Base-by-base conservation (phyloP, 1,139 yeast genomes). In the Barnettozyma hawaiiensis region DNA sequence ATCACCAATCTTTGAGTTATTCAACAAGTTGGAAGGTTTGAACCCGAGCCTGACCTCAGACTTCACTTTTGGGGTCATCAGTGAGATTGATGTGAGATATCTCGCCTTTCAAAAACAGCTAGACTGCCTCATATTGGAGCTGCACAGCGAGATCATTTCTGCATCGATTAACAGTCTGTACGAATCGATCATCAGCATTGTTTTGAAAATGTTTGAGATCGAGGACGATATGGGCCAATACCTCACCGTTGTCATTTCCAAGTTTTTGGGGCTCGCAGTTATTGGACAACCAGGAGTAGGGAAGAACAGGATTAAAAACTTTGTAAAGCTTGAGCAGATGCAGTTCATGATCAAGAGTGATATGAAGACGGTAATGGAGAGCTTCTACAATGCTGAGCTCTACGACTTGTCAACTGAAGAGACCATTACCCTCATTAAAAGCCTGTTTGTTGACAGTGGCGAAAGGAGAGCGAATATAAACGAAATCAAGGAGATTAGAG, bases 361-460 rank as follows among this genome's bases (percentile, higher is more conserved):
- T 53, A 65, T 89, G 59, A 78, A 72, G 28, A 83, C 79, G 35
- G 87, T 89, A 39, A 73, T 82, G 71, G 83, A 76, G 24, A 60
- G 77, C 55, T 84, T 82, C 54, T 82, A 81, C 55, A 78, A 78
- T 47, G 94, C 90, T 14, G 83, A 80, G 43, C 76, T 86, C 47
- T 85, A 72, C 48, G 89, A 87, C 53, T 73, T 85, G 46, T 66
- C 75, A 8, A 78, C 94, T 0, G 66, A 70, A 2, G 97, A 89
- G 61, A 64, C 90, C 43, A 69, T 79, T 4, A 59, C 65, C 9
- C 65, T 89, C 55, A 68, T 90, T n/a, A 57, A 63, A 35, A 66
- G 80, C 34, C 64, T 86, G 40, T 89, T 89, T 62, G 78, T 85
- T 5, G 85, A 85, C 41, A 82, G 94, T 47, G 81, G 78, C 7